phyloP scores from a whole-genome alignment of 1,139 yeast genomes.

The Kodamaea derodonti region DNA sequence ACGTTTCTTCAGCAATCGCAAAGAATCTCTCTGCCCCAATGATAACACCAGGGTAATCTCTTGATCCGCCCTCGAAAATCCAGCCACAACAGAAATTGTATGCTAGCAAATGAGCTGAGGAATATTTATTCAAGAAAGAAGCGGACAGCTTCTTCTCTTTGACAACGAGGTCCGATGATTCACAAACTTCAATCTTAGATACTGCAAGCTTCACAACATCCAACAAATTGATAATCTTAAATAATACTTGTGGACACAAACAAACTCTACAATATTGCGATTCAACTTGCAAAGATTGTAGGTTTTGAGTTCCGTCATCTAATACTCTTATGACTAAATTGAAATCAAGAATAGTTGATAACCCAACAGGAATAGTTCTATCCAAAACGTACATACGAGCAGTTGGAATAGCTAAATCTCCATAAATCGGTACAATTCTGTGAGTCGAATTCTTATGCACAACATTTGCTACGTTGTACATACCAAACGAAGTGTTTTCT shows the following conservation, averaged over 20 bases:
- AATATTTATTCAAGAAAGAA: slow-evolving; percentile 23
- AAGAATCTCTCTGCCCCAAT: slow-evolving; percentile 71
- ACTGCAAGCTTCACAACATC: slow-evolving; percentile 11
- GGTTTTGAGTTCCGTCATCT: slow-evolving; percentile 15
- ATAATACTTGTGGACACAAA: slow-evolving; percentile 49
- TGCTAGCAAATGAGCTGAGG: slow-evolving; percentile 57
- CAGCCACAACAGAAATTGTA: slow-evolving; percentile 74
- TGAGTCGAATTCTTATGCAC: slow-evolving; percentile 3
- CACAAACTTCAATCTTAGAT: neutral
- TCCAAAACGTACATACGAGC: slow-evolving; percentile 37
- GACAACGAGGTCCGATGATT: neutral
- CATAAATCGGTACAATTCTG: slow-evolving; percentile 27
- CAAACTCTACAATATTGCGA: slow-evolving; percentile 57
- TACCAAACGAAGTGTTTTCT: slow-evolving; percentile 22
- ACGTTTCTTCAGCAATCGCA: slow-evolving; percentile 55
- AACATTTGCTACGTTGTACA: slow-evolving; percentile 21
- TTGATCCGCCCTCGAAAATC: slow-evolving; percentile 49
- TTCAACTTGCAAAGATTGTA: slow-evolving; percentile 51
- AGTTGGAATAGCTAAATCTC: slow-evolving; percentile 40
- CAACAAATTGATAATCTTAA: slow-evolving; percentile 28
- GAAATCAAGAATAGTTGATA: slow-evolving; percentile 47
- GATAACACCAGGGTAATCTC: slow-evolving; percentile 63
- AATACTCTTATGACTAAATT: slow-evolving; percentile 35
- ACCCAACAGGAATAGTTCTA: slow-evolving; percentile 32
- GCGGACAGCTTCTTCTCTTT: slow-evolving; percentile 3